Evolutionary conservation across 805 yeast genomes (phyloP), one percentile per base, ranked within the genome.

Genomic region (Candida michaelii): DNA sequence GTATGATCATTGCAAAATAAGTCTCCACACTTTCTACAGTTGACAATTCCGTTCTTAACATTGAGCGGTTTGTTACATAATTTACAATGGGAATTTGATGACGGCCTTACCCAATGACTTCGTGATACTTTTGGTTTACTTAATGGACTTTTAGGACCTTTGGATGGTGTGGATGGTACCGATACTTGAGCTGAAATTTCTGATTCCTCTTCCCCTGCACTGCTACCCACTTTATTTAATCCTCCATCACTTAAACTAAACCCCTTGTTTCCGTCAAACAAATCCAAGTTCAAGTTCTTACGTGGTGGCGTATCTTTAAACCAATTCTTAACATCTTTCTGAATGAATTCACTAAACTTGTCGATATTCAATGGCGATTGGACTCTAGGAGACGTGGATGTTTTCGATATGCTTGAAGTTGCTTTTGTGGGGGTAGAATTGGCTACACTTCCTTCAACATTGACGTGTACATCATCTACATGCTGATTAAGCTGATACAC

Each of bases 11-110:
- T 74, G 58, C 97, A 89, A 55, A 63, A 87, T 13, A 89, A 58
- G 18, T 68, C 55, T 0, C 96, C 96, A 63, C 96, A 89, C 50
- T 76, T 77, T 17, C 91, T 65, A 60, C 96, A 87, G 57, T 88
- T 83, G 5, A 79, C 77, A 2, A 73, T 60, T 0, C 85, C 87
- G 49, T 73, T 76, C 44, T 79, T 74, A 19, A 77, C 65, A 38
- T 65, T 73, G 29, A 84, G 62, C 4, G 46, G 51, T 40, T 64
- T 73, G 3, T 18, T 5, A 29, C 52, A 49, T 8, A 30, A 21
- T 24, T 47, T 45, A 21, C 57, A 54, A 1, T 71, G 51, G 48
- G 89, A 38, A 30, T 69, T 76, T 16, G 45, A 29, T 0, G 66
- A 40, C 5, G 80, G 79, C 31, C 65, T 74, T 50, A 68, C 70